Evolutionary conservation across 225 moss, liverwort and hornwort species (phyloP), one percentile per base, ranked within the genome.

Genomic region (Lunularia cruciata): DNA sequence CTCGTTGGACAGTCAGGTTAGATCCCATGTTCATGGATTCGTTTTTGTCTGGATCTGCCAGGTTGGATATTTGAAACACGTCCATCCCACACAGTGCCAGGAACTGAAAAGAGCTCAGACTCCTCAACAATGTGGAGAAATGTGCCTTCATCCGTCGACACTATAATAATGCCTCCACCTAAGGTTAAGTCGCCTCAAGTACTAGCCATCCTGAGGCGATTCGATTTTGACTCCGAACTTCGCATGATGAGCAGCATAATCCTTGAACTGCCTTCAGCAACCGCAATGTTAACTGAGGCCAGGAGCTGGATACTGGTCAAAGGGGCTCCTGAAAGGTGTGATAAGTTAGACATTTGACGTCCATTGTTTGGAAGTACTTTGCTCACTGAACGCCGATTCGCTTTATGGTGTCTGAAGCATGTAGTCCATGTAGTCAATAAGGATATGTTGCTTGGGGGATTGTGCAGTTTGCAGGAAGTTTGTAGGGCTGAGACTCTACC

Each of bases 261-360:
- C 3, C 40, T 62, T 20, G 62, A 62, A 40, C 62, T 62, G 25
- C 62, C 20, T 15, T 38, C 39, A 12, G 22, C 11, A 23, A 35
- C 26, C 26, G 19, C 40, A 10, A 42, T 2, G 22, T 11, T 26
- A 39, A 25, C 39, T 13, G 38, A 8, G 3, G 26, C 37, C 40
- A 62, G 62, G 27, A 62, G 62, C 62, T 62, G 62, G 62, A 23
- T 62, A 13, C 42, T 62, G 11, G 62, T 42, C 40, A 62, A 62
- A 62, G 62, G 62, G 25, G 62, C 62, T 39, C 62, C 62, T 19
- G 62, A 62, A 42, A 62, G 62, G 62, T 62, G 37, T 5, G 59
- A n/a, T n/a, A n/a, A n/a, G n/a, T n/a, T n/a, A n/a, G n/a, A n/a
- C n/a, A n/a, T n/a, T n/a, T n/a, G n/a, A n/a, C n/a, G n/a, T n/a